Base-by-base conservation (phyloP, 371 early-diverging fungal genomes). In the Mortierella sp. region DNA sequence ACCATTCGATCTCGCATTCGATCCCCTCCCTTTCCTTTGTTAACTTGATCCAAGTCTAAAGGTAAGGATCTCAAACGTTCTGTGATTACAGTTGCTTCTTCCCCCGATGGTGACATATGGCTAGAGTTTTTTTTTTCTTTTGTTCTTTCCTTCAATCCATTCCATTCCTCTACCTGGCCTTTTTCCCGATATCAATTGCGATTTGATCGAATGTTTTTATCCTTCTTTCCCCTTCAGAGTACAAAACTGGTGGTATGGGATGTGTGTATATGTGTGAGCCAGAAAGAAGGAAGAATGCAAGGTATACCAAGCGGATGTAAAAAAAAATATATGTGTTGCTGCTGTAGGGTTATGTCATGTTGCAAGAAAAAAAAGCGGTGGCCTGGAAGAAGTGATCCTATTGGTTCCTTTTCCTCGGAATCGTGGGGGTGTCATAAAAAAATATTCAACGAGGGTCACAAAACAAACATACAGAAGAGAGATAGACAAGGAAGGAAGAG, bases 371-470 rank as follows among this genome's bases (percentile, higher is more conserved):
- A 74, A 38, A 68, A 63, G 21, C 19, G 21, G 68, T 68, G 68
- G 68, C 68, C 68, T 68, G 68, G 68, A 68, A 68, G 68, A 42
- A 42, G 24, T 1, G 24, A 3, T 38, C 68, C 42, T 68, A 68
- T 68, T 68, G 68, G 68, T 68, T 68, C 68, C 68, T 68, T 42
- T 68, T 24, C 38, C 42, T 68, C 68, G 68, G 68, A 68, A 68
- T 68, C 68, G 44, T 68, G 24, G 68, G 21, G 68, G 42, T 14
- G 65, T 7, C 34, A 19, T 8, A 38, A 34, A 8, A 24, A 21
- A 55, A 50, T 21, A 74, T 8, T 38, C 42, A 38, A 38, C 5
- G 42, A 5, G 42, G 42, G 42, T 3, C 42, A n/a, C 26, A 63
- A 60, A 14, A 14, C 14, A 60, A 34, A 21, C 11, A 19, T 16